These are phyloP conservation scores for Coelastrella sp. DNA, from an alignment of 139 green algal species.

Conservation along the genomic window DNA sequence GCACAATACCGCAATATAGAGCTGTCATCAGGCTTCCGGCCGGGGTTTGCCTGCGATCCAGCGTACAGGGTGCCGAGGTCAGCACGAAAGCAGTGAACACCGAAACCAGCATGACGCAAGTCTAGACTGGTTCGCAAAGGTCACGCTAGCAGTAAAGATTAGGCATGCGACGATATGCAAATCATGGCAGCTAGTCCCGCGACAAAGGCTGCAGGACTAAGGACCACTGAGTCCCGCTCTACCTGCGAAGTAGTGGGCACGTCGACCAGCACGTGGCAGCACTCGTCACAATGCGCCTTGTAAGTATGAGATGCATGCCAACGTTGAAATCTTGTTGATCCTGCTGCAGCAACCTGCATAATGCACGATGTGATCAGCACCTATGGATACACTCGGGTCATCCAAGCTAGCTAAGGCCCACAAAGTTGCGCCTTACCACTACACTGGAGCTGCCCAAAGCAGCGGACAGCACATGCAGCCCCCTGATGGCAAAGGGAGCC, in stretches of 20 bases:
- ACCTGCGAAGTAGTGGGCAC: slow-evolving; percentile 43
- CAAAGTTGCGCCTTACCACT: not conserved
- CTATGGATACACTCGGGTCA: too few species aligned
- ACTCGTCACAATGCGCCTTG: slow-evolving; percentile 12
- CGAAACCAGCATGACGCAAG: not conserved
- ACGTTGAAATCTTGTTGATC: not conserved
- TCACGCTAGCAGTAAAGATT: not conserved
- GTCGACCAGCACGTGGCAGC: not conserved
- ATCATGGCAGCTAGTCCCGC: too few species aligned
- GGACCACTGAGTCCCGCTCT: not conserved
- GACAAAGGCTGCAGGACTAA: not conserved
- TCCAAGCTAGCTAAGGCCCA: not conserved
- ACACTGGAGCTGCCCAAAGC: not conserved
- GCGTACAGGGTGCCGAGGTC: not conserved
- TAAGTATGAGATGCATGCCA: not conserved
- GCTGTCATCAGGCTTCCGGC: not conserved
- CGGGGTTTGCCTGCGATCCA: slow-evolving; percentile 22
- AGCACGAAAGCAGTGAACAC: not conserved
- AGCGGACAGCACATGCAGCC: slow-evolving; percentile 32
- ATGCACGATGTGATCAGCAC: not conserved
- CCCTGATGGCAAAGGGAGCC: slow-evolving; percentile 18
- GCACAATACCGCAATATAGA: not conserved
- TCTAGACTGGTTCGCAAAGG: not conserved
- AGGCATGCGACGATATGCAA: too few species aligned
- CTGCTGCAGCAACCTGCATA: slow-evolving; percentile 7